Evolutionary conservation across 495 filamentous ascomycete species (phyloP), one percentile per base, ranked within the genome.

Genomic region (Penicillium bovifimosum): DNA sequence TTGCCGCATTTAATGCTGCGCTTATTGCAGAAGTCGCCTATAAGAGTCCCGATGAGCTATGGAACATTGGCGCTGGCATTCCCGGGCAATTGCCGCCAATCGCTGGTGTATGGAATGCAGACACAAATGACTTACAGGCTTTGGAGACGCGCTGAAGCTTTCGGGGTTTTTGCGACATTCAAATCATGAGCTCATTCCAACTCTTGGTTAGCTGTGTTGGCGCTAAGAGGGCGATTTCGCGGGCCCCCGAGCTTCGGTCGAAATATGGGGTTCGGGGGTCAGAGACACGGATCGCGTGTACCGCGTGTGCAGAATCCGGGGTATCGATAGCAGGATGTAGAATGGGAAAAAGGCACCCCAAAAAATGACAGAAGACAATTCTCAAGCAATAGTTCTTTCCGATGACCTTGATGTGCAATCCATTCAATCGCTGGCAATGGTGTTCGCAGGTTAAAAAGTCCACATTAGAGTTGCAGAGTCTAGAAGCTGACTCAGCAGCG

Each of bases 1-100:
- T 34, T 39, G 41, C 59, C 53, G 41, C 64, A 67, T 42, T 61
- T 65, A 27, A 65, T 67, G 43, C 64, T 67, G 54, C 64, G 64
- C 36, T 55, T 53, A 50, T 67, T 65, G 57, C 64, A 67, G 57
- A 65, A 67, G 62, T 67, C 64, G 53, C 64, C 63, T 66, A 28
- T 36, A 14, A n/a, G 41, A 47, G 29, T 38, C 4, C 24, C 28
- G 32, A 35, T 47, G 38, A 60, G 53, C 31, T 51, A 38, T 16
- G 35, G 35, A 58, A 24, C 29, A 16, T 26, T 32, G 47, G 44
- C 29, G 6, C 26, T 43, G 29, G 27, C 29, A 35, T 26, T 38
- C 40, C 27, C 27, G 51, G 38, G 17, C n/a, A 33, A 43, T 11
- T 14, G 13, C 35, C 29, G 44, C 48, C 39, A 41, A 53, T 29